Percentiles rank a stretch among this genome's conserved stretches.
Evolutionary conservation across 2,329 filamentous ascomycete genomes (phyloP).

Genomic region (Aspergillus proliferans): DNA sequence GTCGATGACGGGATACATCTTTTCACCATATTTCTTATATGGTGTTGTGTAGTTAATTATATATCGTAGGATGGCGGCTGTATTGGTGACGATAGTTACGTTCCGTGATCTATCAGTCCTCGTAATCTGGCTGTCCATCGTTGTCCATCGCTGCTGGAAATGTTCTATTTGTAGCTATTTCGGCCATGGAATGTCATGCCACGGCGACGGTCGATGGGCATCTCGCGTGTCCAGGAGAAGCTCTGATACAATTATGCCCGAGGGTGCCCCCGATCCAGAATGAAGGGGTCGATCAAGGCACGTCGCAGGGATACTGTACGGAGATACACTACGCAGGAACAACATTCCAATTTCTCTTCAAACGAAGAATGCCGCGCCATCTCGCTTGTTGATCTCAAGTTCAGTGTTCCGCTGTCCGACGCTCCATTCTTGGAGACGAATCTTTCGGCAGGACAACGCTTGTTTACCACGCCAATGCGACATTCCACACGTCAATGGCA

Average conservation of each 20-base stretch:
- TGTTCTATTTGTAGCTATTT: too few relatives aligned
- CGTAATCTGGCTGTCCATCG: too few relatives aligned
- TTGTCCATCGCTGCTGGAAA: too few relatives aligned
- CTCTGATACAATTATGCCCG: too few relatives aligned
- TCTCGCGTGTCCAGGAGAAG: too few relatives aligned
- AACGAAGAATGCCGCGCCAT: not conserved
- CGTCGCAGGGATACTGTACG: not conserved
- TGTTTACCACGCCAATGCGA: slow-evolving; percentile 7
- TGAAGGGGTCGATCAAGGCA: not conserved
- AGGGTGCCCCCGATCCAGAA: too few relatives aligned
- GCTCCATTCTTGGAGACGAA: not conserved
- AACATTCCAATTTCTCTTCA: not conserved
- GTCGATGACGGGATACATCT: slow-evolving; percentile 62
- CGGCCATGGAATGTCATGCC: too few relatives aligned
- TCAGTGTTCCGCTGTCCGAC: not conserved
- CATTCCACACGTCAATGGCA: slow-evolving; percentile 4
- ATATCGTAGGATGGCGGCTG: not conserved
- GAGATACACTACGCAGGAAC: too few relatives aligned
- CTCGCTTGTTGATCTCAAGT: not conserved
- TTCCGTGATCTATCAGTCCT: too few relatives aligned
- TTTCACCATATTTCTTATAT: not conserved
- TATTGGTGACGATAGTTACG: too few relatives aligned
- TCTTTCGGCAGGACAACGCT: not conserved
- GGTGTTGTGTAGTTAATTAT: not conserved
- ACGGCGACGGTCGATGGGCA: too few relatives aligned